A percentile compares a stretch with the other conserved stretches of the same genome.
Conservation (phyloP, 805 yeast genomes). For the Blastobotrys americana region DNA sequence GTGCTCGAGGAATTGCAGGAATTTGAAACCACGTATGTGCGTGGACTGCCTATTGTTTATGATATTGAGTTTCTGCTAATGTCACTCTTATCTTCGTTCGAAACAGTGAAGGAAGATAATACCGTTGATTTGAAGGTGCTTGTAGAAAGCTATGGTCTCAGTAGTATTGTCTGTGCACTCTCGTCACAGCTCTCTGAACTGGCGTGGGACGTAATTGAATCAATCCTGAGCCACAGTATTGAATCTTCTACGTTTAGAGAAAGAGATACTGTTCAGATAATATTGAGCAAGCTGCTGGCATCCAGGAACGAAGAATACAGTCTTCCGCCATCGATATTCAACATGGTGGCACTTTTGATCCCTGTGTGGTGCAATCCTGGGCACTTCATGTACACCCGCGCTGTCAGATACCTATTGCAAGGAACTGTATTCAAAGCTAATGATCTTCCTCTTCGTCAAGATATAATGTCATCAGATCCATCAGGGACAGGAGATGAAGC, state of each 20-base stretch:
- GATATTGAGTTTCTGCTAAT: constrained; percentile 67
- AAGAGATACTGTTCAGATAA: constrained; percentile 39
- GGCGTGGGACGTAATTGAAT: not conserved
- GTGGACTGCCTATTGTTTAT: constrained; percentile 26
- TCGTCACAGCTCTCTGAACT: not conserved
- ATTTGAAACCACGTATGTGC: not conserved
- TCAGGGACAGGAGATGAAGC: constrained; percentile 29
- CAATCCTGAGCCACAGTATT: constrained; percentile 25
- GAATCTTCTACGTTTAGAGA: constrained; percentile 47
- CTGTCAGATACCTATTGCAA: constrained; percentile 55
- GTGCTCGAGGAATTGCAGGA: too few relatives aligned
- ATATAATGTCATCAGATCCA: constrained; percentile 18
- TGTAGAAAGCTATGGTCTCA: constrained; percentile 50
- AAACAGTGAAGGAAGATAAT: constrained; percentile 25
- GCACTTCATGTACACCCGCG: constrained; percentile 66
- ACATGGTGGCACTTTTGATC: constrained; percentile 47
- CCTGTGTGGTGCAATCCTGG: constrained; percentile 61
- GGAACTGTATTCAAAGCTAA: constrained; percentile 39
- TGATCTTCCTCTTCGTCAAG: constrained; percentile 39
- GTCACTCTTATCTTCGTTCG: constrained; percentile 49
- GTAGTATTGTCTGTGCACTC: constrained; percentile 35
- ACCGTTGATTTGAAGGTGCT: constrained; percentile 48
- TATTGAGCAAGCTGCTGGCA: constrained; percentile 24
- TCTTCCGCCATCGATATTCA: constrained; percentile 46
- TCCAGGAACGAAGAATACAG: constrained; percentile 4